Evolutionary conservation across 1,284 basidiomycete genomes (phyloP), one percentile per base, ranked within the genome.

Genomic region (Anthracocystis setariae): DNA sequence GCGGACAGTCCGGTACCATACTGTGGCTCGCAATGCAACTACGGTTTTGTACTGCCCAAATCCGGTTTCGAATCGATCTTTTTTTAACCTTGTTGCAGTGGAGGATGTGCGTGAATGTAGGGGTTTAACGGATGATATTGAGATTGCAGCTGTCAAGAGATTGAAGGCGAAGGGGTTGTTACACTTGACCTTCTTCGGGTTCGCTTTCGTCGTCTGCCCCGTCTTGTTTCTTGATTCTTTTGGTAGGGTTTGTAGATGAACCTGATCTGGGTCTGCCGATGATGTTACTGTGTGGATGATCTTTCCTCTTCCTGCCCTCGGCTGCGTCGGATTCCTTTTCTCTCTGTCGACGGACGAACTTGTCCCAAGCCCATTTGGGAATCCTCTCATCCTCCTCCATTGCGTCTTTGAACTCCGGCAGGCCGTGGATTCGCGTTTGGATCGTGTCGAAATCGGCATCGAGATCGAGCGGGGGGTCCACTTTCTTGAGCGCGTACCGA

Each of bases 401-500:
- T 10, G 77, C 68, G 23, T 45, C 65, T 10, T 55, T 55, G 39
- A 59, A 73, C 67, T 78, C 74, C 21, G 46, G 35, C 43, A 74
- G 45, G 0, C n/a, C 46, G 7, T 47, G 24, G n/a, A 79, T 46
- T 5, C 57, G 44, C 27, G 25, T 32, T 9, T 33, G 25, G n/a
- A 77, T 44, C 10, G 23, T 20, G 8, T 50, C 66, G 46, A 56
- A 77, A 3, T 45, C 5, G 9, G 69, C 64, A n/a, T 73, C 57
- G 8, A 76, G 35, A 21, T 76, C 72, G 10, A 78, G 55, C 12
- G 91, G 87, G 33, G 93, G 90, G 0, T 91, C 84, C 5, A 95
- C 85, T 79, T 95, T 94, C 84, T 92, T 94, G 68, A 98, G 86
- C 0, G 94, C 96, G 83, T 98, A 97, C 3, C 96, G 90, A 33